phyloP scores from a whole-genome alignment of 1,284 basidiomycete species.

The Earliella scabrosa region DNA sequence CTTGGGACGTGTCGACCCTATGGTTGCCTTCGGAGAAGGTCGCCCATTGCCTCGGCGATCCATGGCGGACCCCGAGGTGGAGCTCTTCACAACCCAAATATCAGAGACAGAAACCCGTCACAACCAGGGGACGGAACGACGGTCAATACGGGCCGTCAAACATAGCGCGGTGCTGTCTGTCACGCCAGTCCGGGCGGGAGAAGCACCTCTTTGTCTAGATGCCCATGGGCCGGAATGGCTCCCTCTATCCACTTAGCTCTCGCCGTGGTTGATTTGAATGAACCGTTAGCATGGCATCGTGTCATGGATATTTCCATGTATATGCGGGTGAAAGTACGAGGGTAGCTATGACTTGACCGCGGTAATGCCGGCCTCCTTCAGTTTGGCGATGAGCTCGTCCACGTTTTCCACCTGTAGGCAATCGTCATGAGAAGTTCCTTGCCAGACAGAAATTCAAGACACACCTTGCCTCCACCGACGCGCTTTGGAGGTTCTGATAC shows the following conservation, averaged over 20 bases:
- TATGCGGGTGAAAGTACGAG: neutral
- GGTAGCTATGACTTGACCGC: constrained; percentile 45
- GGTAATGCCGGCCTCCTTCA: constrained; percentile 88
- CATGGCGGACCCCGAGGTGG: constrained; percentile 42
- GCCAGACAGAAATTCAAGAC: constrained; percentile 16
- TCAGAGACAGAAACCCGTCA: constrained; percentile 22
- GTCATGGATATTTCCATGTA: neutral
- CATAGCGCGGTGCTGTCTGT: constrained; percentile 51
- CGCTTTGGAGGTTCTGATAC: constrained; percentile 93
- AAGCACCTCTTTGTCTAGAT: constrained; percentile 40
- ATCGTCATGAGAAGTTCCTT: neutral
- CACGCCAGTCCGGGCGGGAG: constrained; percentile 49
- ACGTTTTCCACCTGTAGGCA: constrained; percentile 72
- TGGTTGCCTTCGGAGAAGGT: constrained; percentile 44
- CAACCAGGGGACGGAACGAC: constrained; percentile 10
- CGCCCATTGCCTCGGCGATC: constrained; percentile 40
- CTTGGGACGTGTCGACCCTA: constrained; percentile 50
- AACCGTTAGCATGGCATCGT: no score
- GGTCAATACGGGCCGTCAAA: constrained; percentile 47
- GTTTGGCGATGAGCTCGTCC: constrained; percentile 88
- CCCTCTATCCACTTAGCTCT: no score
- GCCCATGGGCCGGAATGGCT: constrained; percentile 40
- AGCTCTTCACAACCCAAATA: constrained; percentile 33
- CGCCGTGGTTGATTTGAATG: no score
- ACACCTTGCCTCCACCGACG: constrained; percentile 91